Conservation (phyloP, 164 flowering plant genomes). For the Vitis riparia region DNA sequence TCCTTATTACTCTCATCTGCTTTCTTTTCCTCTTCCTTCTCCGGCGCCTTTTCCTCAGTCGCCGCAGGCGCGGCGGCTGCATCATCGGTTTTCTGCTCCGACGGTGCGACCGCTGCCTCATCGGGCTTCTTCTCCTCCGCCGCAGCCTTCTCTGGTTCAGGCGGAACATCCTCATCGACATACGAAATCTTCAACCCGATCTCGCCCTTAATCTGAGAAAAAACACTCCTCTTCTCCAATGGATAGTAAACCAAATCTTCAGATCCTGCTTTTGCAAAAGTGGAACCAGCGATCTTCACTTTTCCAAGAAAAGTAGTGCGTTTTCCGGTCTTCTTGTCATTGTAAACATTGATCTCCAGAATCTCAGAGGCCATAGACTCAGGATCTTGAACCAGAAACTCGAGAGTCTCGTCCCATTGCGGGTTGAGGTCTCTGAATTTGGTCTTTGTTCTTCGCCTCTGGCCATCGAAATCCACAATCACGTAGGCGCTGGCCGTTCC, state of each 20-base stretch:
- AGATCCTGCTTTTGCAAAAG: conserved; percentile 46
- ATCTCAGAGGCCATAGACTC: conserved; percentile 61
- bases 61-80: conserved; percentile 23
- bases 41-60: conserved; percentile 32
- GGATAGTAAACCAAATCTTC: conserved; percentile 76
- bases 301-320: conserved; percentile 78
- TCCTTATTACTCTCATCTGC: conserved; percentile 21
- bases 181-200: conserved; percentile 68
- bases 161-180: conserved; percentile 55
- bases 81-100: conserved; percentile 30
- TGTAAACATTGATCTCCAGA: conserved; percentile 71
- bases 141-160: conserved; percentile 24
- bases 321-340: conserved; percentile 73
- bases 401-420: conserved; percentile 83
- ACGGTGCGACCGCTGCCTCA: conserved; percentile 15
- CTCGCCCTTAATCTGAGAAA: conserved; percentile 93
- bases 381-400: conserved; percentile 65
- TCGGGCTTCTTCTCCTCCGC: conserved; percentile 29
- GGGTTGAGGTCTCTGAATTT: conserved; percentile 81
- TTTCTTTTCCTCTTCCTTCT: conserved; percentile 19
- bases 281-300: conserved; percentile 64
- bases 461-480: conserved; percentile 82
- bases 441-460: conserved; percentile 79
- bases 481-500: conserved; percentile 92
- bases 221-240: conserved; percentile 92